These are phyloP conservation scores for Phytophthora hibernalis DNA, from an alignment of 352 stramenopile genomes.

Conservation along the genomic window DNA sequence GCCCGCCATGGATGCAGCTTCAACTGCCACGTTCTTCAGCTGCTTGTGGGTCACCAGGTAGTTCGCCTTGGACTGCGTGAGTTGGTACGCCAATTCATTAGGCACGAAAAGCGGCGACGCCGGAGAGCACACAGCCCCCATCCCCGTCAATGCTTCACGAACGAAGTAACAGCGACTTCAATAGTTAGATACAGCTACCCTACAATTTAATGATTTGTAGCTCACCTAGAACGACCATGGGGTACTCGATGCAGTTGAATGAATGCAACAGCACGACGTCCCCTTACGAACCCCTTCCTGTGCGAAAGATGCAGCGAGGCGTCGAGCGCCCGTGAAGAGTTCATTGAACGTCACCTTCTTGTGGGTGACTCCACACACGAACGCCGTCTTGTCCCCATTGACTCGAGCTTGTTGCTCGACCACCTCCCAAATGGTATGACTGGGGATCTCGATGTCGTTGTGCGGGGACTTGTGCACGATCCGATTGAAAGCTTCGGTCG, in stretches of 20 bases:
- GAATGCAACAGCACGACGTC: conserved; percentile 63
- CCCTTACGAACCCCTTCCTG: conserved; percentile 51
- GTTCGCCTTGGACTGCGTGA: conserved; percentile 46
- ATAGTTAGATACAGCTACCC: conserved; percentile 4
- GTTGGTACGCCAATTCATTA: conserved; percentile 49
- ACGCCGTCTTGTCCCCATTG: conserved; percentile 42
- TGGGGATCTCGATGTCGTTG: conserved; percentile 38
- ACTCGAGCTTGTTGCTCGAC: conserved; percentile 43
- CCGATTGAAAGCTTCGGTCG: conserved; percentile 16
- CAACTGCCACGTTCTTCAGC: conserved; percentile 36
- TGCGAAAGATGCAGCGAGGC: conserved; percentile 45
- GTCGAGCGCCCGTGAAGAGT: conserved; percentile 38
- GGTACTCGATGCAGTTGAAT: conserved; percentile 71
- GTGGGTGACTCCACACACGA: conserved; percentile 57
- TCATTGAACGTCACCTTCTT: conserved; percentile 49
- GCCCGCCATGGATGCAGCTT: conserved; percentile 35
- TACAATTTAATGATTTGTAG: background rate
- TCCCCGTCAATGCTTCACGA: conserved; percentile 44
- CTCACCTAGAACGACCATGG: conserved; percentile 60
- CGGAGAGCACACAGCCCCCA: conserved; percentile 58
- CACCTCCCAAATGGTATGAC: conserved; percentile 55
- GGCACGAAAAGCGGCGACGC: conserved; percentile 51
- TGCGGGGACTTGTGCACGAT: conserved; percentile 61
- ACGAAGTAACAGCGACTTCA: background rate
- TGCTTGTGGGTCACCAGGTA: conserved; percentile 52